Conservation (phyloP, 1,284 basidiomycete species). For the Trametes pubescens region DNA sequence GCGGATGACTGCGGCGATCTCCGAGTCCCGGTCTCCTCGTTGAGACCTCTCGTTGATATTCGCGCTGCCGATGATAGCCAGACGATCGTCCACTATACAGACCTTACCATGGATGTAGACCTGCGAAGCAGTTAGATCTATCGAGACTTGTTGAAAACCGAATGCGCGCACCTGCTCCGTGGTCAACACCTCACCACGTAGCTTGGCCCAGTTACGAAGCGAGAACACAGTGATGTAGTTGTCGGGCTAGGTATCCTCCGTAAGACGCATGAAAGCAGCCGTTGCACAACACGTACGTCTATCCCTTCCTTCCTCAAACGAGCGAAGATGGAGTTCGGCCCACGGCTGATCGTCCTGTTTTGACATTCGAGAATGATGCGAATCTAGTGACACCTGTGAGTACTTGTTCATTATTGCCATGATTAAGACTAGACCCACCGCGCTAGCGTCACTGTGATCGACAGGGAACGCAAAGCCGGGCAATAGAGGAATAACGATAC, state of each 20-base stretch:
- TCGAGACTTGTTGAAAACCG: neutral
- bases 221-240: conserved; percentile 95
- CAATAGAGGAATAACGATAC: conserved; percentile 91
- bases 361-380: conserved; percentile 95
- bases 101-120: conserved; percentile 92
- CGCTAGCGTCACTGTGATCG: conserved; percentile 92
- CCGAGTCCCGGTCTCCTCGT: conserved; percentile 96
- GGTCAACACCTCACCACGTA: conserved; percentile 85
- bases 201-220: conserved; percentile 93
- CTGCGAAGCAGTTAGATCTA: conserved; percentile 42
- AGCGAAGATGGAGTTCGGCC: conserved; percentile 92
- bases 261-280: neutral
- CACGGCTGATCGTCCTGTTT: conserved; percentile 88
- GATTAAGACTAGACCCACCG: conserved; percentile 58
- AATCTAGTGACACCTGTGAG: conserved; percentile 56
- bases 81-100: conserved; percentile 95
- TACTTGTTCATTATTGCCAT: neutral
- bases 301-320: conserved; percentile 90
- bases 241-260: conserved; percentile 64
- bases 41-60: conserved; percentile 99
- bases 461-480: conserved; percentile 96
- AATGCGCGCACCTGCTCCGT: conserved; percentile 78
- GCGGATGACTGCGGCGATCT: conserved; percentile 90
- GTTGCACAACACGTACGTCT: conserved; percentile 61
- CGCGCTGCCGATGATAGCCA: conserved; percentile 98